Conservation (phyloP, 306 rosid species). For the Datisca glomerata region DNA sequence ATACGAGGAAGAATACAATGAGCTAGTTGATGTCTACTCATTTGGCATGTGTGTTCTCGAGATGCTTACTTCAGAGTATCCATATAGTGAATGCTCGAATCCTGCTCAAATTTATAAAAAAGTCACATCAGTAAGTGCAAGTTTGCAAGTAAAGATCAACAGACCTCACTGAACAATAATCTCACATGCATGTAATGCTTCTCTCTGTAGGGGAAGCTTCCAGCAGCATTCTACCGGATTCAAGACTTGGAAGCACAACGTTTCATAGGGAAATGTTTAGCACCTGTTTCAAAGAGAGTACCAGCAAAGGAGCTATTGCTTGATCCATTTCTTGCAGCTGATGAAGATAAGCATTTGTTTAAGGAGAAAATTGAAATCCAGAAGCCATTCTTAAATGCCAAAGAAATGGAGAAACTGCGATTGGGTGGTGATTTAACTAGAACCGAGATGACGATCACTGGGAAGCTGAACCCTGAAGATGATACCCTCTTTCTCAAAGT, state of each 20-base stretch:
- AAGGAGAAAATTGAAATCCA: constrained; percentile 24
- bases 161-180: not conserved
- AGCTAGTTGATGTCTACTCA: constrained; percentile 88
- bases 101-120: constrained; percentile 95
- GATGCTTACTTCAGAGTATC: constrained; percentile 76
- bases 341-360: constrained; percentile 20
- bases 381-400: constrained; percentile 55
- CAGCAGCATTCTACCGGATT: constrained; percentile 49
- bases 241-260: constrained; percentile 52
- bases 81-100: constrained; percentile 67
- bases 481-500: constrained; percentile 70
- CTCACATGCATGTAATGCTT: constrained; percentile 10
- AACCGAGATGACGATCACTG: constrained; percentile 74
- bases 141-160: constrained; percentile 2
- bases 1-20: constrained; percentile 81
- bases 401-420: constrained; percentile 45
- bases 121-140: constrained; percentile 66
- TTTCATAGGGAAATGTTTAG: constrained; percentile 62
- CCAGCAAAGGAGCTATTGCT: constrained; percentile 60
- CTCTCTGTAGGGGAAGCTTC: constrained; percentile 66
- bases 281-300: constrained; percentile 42
- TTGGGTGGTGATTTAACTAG: constrained; percentile 22
- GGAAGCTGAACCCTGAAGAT: constrained; percentile 70
- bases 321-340: constrained; percentile 52
- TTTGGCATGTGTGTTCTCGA: constrained; percentile 96